Evolutionary conservation across 768 basidiomycete species (phyloP).

Genomic region (Tricholoma hemisulphureum): DNA sequence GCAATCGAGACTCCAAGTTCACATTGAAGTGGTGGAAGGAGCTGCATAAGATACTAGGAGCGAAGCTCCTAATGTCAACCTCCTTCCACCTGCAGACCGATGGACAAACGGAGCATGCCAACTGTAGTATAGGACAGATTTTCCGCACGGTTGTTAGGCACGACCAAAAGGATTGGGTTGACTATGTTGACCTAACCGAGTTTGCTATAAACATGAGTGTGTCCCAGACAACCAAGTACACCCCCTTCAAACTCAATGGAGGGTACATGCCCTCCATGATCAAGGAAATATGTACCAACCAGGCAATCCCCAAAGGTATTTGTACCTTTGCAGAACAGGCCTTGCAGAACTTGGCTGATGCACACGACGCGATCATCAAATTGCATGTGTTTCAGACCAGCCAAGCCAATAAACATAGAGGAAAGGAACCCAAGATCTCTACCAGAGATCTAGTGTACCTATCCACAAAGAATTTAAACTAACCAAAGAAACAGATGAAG

Average conservation of each 20-base stretch:
- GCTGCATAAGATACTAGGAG: too few relatives aligned
- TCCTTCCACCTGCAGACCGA: not conserved
- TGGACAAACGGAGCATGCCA: conserved; percentile 8
- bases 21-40: not conserved
- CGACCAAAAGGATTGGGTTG: too few relatives aligned
- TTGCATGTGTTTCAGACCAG: conserved; percentile 27
- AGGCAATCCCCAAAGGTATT: conserved; percentile 17
- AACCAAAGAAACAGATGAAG: conserved; percentile 26
- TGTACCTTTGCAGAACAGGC: conserved; percentile 24
- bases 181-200: too few relatives aligned
- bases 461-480: conserved; percentile 32
- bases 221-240: conserved; percentile 29
- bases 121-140: too few relatives aligned
- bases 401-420: conserved; percentile 25
- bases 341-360: conserved; percentile 19
- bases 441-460: conserved; percentile 33
- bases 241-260: too few relatives aligned
- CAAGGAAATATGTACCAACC: conserved; percentile 1
- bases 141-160: too few relatives aligned
- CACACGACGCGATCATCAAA: conserved; percentile 39
- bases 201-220: too few relatives aligned
- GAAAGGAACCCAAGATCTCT: conserved; percentile 11
- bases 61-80: too few relatives aligned
- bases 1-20: not conserved
- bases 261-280: too few relatives aligned